Conservation (phyloP, 805 yeast species). For the Schwanniomyces occidentalis region DNA sequence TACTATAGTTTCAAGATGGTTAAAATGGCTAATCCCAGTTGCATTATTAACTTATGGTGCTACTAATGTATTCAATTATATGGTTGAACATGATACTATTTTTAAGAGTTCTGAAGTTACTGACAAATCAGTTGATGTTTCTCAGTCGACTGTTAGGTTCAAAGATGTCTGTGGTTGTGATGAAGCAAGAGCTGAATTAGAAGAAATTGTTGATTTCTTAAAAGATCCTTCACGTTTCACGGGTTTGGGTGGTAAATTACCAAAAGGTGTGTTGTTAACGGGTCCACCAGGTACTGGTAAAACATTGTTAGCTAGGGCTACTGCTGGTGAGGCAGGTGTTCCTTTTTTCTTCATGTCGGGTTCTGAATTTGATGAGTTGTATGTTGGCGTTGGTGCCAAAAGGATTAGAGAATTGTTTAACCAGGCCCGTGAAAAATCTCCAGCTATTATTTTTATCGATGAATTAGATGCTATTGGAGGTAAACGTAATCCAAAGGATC, state of each 20-base stretch:
- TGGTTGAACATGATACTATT: constrained; percentile 81
- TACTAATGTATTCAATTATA: constrained; percentile 72
- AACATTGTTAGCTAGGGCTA: constrained; percentile 93
- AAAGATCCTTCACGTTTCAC: constrained; percentile 96
- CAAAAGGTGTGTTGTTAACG: constrained; percentile 93
- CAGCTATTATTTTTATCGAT: constrained; percentile 95
- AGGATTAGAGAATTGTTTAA: constrained; percentile 91
- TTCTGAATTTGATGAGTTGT: constrained; percentile 95
- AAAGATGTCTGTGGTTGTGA: constrained; percentile 96
- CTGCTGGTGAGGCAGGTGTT: constrained; percentile 99
- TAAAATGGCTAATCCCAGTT: constrained; percentile 83
- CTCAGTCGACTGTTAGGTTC: constrained; percentile 83
- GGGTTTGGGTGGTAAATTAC: constrained; percentile 94
- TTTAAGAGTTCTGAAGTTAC: constrained; percentile 70
- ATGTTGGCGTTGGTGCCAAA: constrained; percentile 99
- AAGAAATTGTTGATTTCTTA: constrained; percentile 96
- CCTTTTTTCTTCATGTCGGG: constrained; percentile 99
- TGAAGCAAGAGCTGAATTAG: constrained; percentile 96
- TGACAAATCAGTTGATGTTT: constrained; percentile 79
- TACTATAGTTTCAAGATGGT: constrained; percentile 79
- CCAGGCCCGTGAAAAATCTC: constrained; percentile 93
- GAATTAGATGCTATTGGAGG: constrained; percentile 99
- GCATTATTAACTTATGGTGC: constrained; percentile 80
- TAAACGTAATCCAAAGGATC: constrained; percentile 94
- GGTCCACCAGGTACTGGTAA: constrained; percentile 99